Conservation (phyloP, 805 yeast genomes). For the Kodamaea fukazawae region DNA sequence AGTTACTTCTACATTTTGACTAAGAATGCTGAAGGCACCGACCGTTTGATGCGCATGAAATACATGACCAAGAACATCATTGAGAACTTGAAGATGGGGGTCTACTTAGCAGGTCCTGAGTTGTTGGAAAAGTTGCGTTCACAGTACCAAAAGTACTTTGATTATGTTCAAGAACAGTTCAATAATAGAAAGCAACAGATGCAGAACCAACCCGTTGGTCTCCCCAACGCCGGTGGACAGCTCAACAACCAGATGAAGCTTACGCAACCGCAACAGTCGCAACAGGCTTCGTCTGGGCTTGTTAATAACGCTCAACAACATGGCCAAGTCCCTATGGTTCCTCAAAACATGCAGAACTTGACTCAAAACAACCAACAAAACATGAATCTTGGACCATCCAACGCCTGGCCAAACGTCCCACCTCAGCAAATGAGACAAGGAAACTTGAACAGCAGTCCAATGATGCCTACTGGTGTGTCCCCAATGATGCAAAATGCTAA, state of each 20-base stretch:
- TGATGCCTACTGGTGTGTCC: slow-evolving; percentile 21
- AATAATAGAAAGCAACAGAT: slow-evolving; percentile 36
- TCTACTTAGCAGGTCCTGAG: slow-evolving; percentile 70
- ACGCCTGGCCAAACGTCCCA: slow-evolving; percentile 16
- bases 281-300: slow-evolving; percentile 5
- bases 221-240: slow-evolving; percentile 8
- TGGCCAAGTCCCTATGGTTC: slow-evolving; percentile 5
- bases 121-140: slow-evolving; percentile 64
- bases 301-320: slow-evolving; percentile 1
- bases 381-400: slow-evolving; percentile 13
- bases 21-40: slow-evolving; percentile 71
- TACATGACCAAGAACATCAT: slow-evolving; percentile 73
- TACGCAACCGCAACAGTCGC: slow-evolving; percentile 12
- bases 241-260: slow-evolving; percentile 11
- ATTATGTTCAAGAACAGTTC: slow-evolving; percentile 67
- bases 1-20: slow-evolving; percentile 78
- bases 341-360: slow-evolving; percentile 4
- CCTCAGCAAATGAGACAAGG: slow-evolving; percentile 11
- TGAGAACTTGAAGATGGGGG: slow-evolving; percentile 63
- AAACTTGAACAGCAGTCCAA: slow-evolving; percentile 24
- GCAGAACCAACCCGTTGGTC: slow-evolving; percentile 32
- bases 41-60: slow-evolving; percentile 73
- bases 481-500: slow-evolving; percentile 11
- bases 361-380: slow-evolving; percentile 6
- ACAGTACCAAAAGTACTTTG: slow-evolving; percentile 73